Conservation (phyloP, 345 rosid species). For the Draba incana region DNA sequence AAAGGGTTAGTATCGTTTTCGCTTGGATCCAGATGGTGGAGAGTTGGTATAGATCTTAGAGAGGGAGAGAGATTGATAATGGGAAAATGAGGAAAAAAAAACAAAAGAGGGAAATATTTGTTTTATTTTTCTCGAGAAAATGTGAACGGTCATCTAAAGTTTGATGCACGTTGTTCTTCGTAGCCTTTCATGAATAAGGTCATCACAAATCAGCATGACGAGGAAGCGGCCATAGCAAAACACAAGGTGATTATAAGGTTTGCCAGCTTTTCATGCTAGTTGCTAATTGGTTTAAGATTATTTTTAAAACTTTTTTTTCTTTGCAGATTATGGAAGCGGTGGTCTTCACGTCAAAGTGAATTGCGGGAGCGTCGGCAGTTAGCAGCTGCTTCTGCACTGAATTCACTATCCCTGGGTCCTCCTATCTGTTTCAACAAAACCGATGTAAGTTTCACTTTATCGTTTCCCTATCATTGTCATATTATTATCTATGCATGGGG, state of each 20-base stretch:
- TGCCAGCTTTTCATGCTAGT: conserved; percentile 31
- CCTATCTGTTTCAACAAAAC: conserved; percentile 54
- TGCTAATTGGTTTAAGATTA: conserved; percentile 7
- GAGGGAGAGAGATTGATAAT: conserved; percentile 7
- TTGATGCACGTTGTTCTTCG: too few species aligned
- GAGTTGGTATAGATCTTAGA: not conserved
- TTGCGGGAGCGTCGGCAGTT: conserved; percentile 67
- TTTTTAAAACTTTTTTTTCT: conserved; percentile 22
- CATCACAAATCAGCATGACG: conserved; percentile 45
- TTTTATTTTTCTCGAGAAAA: conserved; percentile 28
- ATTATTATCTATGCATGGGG: too few species aligned
- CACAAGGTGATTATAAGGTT: conserved; percentile 88
- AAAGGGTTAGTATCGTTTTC: conserved; percentile 7
- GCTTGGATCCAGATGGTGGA: conserved; percentile 32
- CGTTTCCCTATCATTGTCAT: not conserved
- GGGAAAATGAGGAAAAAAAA: conserved; percentile 10
- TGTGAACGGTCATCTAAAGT: conserved; percentile 43
- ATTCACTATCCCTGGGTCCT: conserved; percentile 73
- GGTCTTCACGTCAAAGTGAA: conserved; percentile 58
- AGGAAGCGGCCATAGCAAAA: conserved; percentile 76
- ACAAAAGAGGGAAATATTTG: conserved; percentile 30
- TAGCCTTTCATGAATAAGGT: conserved; percentile 34
- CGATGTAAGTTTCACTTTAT: conserved; percentile 55
- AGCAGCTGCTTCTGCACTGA: conserved; percentile 72
- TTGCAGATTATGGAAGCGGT: conserved; percentile 85